Evolutionary conservation across 148 eudicot species (phyloP).

Genomic region (Gaultheria prostrata): DNA sequence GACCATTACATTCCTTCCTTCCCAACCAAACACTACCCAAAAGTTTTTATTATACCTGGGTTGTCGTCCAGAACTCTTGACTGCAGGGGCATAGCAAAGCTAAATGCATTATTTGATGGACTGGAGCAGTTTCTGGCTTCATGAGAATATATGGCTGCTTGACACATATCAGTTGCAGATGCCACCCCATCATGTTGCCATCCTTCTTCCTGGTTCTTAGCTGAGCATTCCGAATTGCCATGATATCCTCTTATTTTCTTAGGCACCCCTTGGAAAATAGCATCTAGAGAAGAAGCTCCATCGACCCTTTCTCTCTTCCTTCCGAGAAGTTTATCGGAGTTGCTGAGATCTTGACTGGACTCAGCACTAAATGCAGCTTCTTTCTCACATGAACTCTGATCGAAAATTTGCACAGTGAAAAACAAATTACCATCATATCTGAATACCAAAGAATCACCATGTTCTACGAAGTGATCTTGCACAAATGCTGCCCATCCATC

Average conservation of each 20-base stretch:
- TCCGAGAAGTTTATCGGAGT: constrained; percentile 21
- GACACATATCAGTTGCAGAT: constrained; percentile 23
- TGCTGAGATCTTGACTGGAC: constrained; percentile 49
- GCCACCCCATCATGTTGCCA: constrained; percentile 24
- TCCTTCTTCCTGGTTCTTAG: constrained; percentile 23
- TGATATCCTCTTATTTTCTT: constrained; percentile 59
- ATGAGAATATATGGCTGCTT: constrained; percentile 20
- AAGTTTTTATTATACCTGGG: constrained; percentile 24
- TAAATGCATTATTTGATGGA: constrained; percentile 30
- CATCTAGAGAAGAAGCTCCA: constrained; percentile 22
- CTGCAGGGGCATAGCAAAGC: constrained; percentile 40
- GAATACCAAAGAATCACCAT: constrained; percentile 72
- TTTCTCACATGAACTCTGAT: constrained; percentile 81
- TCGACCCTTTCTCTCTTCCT: constrained; percentile 54
- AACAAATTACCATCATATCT: constrained; percentile 70
- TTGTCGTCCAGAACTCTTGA: constrained; percentile 15
- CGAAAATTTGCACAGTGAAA: constrained; percentile 75
- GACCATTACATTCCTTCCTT: not conserved
- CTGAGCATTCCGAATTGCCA: constrained; percentile 27
- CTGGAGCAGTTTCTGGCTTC: constrained; percentile 22
- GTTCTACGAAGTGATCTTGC: constrained; percentile 62
- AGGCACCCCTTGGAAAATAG: constrained; percentile 30
- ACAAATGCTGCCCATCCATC: constrained; percentile 81
- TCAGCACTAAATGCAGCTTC: constrained; percentile 62
- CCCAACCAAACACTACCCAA: not conserved